Base-by-base conservation (phyloP, 1,139 yeast genomes). In the Sugiyamaella xylanicola region DNA sequence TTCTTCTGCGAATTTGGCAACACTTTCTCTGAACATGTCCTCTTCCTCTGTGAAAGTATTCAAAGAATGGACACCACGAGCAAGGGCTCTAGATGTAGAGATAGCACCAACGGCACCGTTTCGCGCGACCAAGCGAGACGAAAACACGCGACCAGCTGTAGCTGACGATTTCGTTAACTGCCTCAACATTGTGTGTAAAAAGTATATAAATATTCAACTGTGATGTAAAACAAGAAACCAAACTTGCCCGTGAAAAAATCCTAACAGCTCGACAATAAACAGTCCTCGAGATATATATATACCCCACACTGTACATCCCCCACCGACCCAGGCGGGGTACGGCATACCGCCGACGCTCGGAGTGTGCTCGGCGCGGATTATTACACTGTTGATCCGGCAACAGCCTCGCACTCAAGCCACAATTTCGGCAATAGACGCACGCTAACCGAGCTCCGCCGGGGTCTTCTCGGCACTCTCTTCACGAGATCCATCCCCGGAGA, bases 1-100 rank as follows among this genome's bases (percentile, higher is more conserved):
- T 36, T 74, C 77, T 48, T 68, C 62, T 21, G 78, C 74, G 59
- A 74, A 75, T 58, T 67, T 65, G 56, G 74, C 67, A 8, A 74
- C 77, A 36, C 72, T 61, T 40, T 74, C 77, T 21, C 73, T 64
- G 63, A 74, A 73, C 75, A 74, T 66, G 51, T 68, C 67, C 60
- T 74, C 78, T 53, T 74, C 78, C 50, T 74, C 78, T 32, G 74
- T 68, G 60, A 75, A 69, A 32, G 56, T 58, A 42, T 61, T 63
- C 45, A 64, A 48, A 4, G 68, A 62, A 16, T 40, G 58, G 51
- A 47, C 46, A 2, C 51, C 32, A 8, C 37, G 37, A 32, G 37
- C 8, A 32, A 8, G 4, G 15, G 37, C 37, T 32, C 37, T n/a
- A 32, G 15, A 8, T 15, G 54, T 43, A 20, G 50, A 22, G 4